Evolutionary conservation across 441 rosid genomes (phyloP), one percentile per base, ranked within the genome.

Genomic region (Mallotus repandus): DNA sequence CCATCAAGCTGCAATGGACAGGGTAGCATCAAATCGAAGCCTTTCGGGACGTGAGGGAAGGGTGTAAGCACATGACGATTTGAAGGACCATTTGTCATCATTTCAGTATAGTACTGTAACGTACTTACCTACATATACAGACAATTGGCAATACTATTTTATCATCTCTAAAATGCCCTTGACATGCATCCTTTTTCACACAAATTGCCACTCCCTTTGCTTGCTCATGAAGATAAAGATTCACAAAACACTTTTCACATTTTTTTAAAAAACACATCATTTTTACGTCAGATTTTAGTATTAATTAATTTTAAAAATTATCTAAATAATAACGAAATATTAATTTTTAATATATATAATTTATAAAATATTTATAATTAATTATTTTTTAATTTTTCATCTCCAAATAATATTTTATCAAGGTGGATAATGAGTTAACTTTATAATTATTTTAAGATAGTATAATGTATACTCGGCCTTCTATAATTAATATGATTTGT

Each of bases 1-100:
- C 45, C 41, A 35, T 45, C 19, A 19, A 32, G 22, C 35, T 29
- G 15, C 9, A 38, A 45, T 63, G 68, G 2, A 49, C n/a, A 18
- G 11, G 22, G 63, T 0, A 7, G 59, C 58, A 71, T 18, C 38
- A 6, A 32, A 71, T 46, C 59, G 55, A 0, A 68, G 11, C 16
- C 4, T 10, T n/a, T 1, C 25, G 16, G 2, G 61, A 45, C 35
- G 22, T 67, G 60, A 45, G 49, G 49, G 49, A 10, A 7, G 10
- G 57, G 50, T 35, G 79, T 11, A 71, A 60, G 66, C 77, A 38
- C 57, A 8, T n/a, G 67, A n/a, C 69, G 62, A 45, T 67, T 71
- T n/a, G 56, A 14, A 6, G 64, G 68, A 63, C 79, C 79, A 81
- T 58, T 73, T 75, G 78, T 66, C 76, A 57, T 4, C 56, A 53